Percentiles rank a stretch among this genome's conserved stretches.
These are phyloP conservation scores for Cyberlindnera sargentensis DNA, from an alignment of 805 yeast genomes.

Conservation along the genomic window DNA sequence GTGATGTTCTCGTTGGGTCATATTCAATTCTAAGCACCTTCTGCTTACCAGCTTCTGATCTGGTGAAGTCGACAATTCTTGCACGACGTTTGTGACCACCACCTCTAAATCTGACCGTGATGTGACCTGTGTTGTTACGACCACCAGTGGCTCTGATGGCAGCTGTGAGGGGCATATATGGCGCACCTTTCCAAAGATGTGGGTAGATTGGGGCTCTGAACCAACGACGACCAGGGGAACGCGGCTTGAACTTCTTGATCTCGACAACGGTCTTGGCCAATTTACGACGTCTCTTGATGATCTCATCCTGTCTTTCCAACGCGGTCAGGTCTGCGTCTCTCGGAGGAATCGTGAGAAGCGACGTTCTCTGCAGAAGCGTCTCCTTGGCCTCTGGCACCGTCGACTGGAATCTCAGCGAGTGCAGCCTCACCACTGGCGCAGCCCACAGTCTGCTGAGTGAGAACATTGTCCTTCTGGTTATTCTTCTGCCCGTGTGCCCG, in stretches of 20 bases:
- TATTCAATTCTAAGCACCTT: conserved; percentile 84
- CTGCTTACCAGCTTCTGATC: conserved; percentile 64
- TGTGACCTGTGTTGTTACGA: conserved; percentile 80
- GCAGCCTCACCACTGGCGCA: no score
- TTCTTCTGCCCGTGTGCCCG: no score
- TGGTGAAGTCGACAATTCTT: conserved; percentile 70
- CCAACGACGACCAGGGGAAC: conserved; percentile 86
- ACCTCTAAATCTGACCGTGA: conserved; percentile 92
- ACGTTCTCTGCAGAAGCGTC: conserved; percentile 10
- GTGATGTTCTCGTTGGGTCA: conserved; percentile 92
- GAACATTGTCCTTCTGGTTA: no score
- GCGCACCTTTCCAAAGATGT: conserved; percentile 80
- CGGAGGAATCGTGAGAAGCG: conserved; percentile 31
- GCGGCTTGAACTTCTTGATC: conserved; percentile 70
- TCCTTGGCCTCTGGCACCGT: background rate
- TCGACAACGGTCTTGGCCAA: conserved; percentile 62
- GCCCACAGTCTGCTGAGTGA: no score
- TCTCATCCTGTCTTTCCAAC: conserved; percentile 72
- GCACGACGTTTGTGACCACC: conserved; percentile 93
- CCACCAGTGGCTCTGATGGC: conserved; percentile 74
- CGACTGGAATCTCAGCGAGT: background rate
- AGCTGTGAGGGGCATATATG: conserved; percentile 67
- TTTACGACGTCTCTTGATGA: conserved; percentile 64
- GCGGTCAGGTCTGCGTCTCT: conserved; percentile 51
- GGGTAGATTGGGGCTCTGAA: conserved; percentile 82